Evolutionary conservation across 352 stramenopile genomes (phyloP), one percentile per base, ranked within the genome.

Genomic region (Pythium folliculosum): DNA sequence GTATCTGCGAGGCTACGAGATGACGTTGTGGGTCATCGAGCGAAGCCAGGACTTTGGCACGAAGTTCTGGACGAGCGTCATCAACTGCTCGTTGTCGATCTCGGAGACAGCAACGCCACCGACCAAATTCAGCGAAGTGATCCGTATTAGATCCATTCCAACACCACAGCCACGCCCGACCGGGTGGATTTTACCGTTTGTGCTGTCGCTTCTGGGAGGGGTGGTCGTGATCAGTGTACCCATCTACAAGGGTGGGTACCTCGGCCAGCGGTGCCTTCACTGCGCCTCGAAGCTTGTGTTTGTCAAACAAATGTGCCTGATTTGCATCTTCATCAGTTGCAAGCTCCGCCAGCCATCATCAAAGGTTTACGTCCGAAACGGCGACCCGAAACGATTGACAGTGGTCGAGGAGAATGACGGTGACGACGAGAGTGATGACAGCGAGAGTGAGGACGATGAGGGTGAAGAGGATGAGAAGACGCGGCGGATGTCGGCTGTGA

Each of bases 281-380:
- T 93, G 84, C 35, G 84, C 80, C 4, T 89, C 82, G n/a, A 90
- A 81, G 77, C 58, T 91, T n/a, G 80, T 93, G 9, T 35, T 87
- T 10, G 49, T 79, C 17, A 74, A 81, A 27, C 44, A 67, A 3
- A 75, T 88, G 52, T 93, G 84, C 54, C 27, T 74, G 9, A 27
- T 78, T 10, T 93, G 84, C 50, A 84, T 91, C 35, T 19, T 63
- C n/a, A 78, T 90, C 48, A 79, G 84, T 60, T 91, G 78, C 49
- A 77, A 70, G 5, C 44, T 90, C 7, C 72, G 76, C 9, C 71
- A 79, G 0, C 78, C 82, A 25, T 75, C 83, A 13, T 30, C 79
- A 14, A 90, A 90, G 40, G 72, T 90, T 22, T 90, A 89, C 57
- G 51, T 82, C 17, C 73, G 75, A 7, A 86, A 82, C 47, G 69